These are phyloP conservation scores for Cladophialophora yegresii DNA, from an alignment of 2,329 filamentous ascomycete genomes.

Conservation along the genomic window DNA sequence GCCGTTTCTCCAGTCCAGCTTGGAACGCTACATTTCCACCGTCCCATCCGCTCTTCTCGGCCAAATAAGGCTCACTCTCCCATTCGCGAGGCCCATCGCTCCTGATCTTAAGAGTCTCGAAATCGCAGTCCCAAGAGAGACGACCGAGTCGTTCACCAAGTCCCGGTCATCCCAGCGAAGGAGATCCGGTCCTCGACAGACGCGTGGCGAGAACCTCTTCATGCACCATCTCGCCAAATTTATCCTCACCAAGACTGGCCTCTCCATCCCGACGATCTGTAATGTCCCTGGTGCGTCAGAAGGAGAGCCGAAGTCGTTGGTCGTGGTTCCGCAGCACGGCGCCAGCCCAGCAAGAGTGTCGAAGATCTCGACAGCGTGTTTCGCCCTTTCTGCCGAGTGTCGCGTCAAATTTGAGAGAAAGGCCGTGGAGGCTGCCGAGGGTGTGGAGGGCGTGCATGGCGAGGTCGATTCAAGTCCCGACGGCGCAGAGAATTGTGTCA, in stretches of 20 bases:
- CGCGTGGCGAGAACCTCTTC: neutral
- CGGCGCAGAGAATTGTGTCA: neutral
- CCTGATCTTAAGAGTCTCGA: slow-evolving; percentile 32
- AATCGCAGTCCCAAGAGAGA: slow-evolving; percentile 19
- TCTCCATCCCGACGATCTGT: neutral
- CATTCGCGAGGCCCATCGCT: slow-evolving; percentile 28
- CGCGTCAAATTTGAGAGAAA: neutral
- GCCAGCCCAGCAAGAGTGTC: neutral
- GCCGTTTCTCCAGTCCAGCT: neutral
- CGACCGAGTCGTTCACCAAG: neutral
- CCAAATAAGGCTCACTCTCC: slow-evolving; percentile 30
- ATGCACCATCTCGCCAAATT: neutral
- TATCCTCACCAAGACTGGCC: neutral
- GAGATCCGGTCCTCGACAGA: neutral
- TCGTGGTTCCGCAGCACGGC: neutral
- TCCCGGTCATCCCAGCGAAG: neutral
- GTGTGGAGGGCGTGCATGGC: neutral
- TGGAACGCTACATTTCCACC: slow-evolving; percentile 1
- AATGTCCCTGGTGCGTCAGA: neutral
- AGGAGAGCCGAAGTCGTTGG: neutral
- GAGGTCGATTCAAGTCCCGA: too few relatives aligned
- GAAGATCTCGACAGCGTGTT: neutral
- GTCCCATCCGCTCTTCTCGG: slow-evolving; percentile 15
- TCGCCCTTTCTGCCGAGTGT: neutral
- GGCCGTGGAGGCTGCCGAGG: neutral